Evolutionary conservation across 345 rosid genomes (phyloP).

Genomic region (Iberis pinnata): DNA sequence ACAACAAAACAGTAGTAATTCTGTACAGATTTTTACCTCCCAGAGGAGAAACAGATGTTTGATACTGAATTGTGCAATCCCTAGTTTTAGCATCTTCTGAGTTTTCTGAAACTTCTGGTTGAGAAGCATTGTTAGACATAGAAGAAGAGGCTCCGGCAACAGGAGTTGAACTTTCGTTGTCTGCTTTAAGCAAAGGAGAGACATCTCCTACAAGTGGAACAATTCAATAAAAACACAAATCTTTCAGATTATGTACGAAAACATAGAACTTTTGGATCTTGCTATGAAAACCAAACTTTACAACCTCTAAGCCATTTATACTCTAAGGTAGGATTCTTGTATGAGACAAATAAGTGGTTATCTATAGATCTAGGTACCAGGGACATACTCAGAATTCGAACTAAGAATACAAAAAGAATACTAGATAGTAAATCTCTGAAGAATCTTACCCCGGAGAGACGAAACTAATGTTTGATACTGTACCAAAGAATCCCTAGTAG

Average conservation of each 20-base stretch:
- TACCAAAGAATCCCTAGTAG: constrained; percentile 31
- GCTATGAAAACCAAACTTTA: not conserved
- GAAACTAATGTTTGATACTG: constrained; percentile 46
- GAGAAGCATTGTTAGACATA: constrained; percentile 2
- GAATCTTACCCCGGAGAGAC: constrained; percentile 56
- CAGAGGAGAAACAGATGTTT: constrained; percentile 43
- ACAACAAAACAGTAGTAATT: constrained; percentile 1
- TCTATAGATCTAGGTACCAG: not conserved
- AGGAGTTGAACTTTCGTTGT: constrained; percentile 23
- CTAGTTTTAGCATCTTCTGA: constrained; percentile 11
- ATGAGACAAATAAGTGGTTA: not conserved
- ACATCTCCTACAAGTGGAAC: constrained; percentile 15
- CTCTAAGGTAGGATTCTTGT: constrained; percentile 3
- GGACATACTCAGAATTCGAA: constrained; percentile 3
- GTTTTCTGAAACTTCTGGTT: constrained; percentile 21
- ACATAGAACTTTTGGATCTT: not conserved
- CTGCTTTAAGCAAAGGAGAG: constrained; percentile 16
- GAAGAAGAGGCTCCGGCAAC: constrained; percentile 3
- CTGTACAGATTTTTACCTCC: constrained; percentile 42
- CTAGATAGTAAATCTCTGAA: constrained; percentile 1
- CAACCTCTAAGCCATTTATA: not conserved
- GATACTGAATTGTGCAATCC: constrained; percentile 39
- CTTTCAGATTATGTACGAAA: no score
- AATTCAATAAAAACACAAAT: not conserved
- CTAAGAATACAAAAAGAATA: not conserved